phyloP scores from a whole-genome alignment of 1,284 basidiomycete species.

The Tausonia pullulans region DNA sequence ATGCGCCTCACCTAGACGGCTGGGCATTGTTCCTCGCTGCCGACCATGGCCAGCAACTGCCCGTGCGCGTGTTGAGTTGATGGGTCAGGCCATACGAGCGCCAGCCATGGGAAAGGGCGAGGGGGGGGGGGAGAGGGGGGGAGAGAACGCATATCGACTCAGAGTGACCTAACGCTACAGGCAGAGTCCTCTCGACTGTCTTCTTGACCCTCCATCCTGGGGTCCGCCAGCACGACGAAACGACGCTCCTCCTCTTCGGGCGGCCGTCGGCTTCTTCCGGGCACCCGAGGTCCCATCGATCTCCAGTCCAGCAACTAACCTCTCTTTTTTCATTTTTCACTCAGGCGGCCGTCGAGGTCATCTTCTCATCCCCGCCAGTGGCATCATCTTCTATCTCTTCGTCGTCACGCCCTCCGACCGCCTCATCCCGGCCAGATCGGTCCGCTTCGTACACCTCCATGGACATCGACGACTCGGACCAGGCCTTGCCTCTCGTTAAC shows the following conservation, averaged over 20 bases:
- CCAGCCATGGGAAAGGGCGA: too few species aligned
- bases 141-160: neutral
- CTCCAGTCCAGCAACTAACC: too few species aligned
- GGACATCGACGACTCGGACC: slow-evolving; percentile 8
- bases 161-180: neutral
- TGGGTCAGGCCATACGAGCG: too few species aligned
- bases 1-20: too few species aligned
- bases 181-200: neutral
- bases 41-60: too few species aligned
- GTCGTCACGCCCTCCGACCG: neutral
- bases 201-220: neutral
- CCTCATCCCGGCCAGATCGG: neutral
- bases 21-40: too few species aligned
- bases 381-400: neutral
- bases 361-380: slow-evolving; percentile 10
- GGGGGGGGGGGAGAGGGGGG: too few species aligned
- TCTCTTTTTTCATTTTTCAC: neutral
- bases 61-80: too few species aligned
- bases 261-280: too few species aligned
- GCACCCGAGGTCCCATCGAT: too few species aligned
- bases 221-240: neutral
- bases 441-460: slow-evolving; percentile 5
- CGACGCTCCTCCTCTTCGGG: too few species aligned
- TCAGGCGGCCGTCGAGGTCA: slow-evolving; percentile 16
- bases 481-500: neutral